These are phyloP conservation scores for Ceratobasidium sp. DNA, from an alignment of 1,284 basidiomycete genomes.

Conservation along the genomic window DNA sequence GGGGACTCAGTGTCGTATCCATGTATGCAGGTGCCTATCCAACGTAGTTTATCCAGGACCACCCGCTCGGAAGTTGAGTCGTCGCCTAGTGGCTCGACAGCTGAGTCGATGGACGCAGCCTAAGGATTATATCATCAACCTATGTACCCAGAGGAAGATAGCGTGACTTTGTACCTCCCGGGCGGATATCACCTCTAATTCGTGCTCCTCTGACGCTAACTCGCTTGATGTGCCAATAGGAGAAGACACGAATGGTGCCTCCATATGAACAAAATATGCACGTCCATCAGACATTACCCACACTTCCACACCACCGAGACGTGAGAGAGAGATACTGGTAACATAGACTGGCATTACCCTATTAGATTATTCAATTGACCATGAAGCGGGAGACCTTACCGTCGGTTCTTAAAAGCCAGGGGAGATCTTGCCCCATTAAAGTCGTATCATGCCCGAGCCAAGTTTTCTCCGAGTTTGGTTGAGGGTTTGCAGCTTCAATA, in stretches of 20 bases:
- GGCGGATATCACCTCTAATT: background rate
- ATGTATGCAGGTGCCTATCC: constrained; percentile 38
- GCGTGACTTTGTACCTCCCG: constrained; percentile 22
- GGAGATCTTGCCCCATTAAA: constrained; percentile 71
- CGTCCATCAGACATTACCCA: constrained; percentile 83
- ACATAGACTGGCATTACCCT: constrained; percentile 59
- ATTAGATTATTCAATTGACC: background rate
- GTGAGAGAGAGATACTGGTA: constrained; percentile 62
- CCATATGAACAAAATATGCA: constrained; percentile 73
- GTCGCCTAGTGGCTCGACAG: background rate
- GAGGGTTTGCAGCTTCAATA: constrained; percentile 47
- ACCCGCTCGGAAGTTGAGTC: background rate
- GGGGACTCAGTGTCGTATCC: constrained; percentile 10
- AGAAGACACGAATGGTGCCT: constrained; percentile 49
- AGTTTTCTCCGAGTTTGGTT: constrained; percentile 50
- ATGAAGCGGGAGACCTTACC: constrained; percentile 53
- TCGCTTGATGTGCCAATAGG: constrained; percentile 28
- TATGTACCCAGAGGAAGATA: background rate
- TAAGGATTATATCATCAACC: background rate
- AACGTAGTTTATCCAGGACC: constrained; percentile 48
- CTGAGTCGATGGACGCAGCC: constrained; percentile 24
- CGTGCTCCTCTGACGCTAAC: constrained; percentile 9
- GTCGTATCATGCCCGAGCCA: constrained; percentile 67
- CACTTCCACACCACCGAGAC: constrained; percentile 66
- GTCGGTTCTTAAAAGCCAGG: constrained; percentile 72